phyloP scores from a whole-genome alignment of 1,284 basidiomycete species.

The Austroboletus olivaceoglutinosus region DNA sequence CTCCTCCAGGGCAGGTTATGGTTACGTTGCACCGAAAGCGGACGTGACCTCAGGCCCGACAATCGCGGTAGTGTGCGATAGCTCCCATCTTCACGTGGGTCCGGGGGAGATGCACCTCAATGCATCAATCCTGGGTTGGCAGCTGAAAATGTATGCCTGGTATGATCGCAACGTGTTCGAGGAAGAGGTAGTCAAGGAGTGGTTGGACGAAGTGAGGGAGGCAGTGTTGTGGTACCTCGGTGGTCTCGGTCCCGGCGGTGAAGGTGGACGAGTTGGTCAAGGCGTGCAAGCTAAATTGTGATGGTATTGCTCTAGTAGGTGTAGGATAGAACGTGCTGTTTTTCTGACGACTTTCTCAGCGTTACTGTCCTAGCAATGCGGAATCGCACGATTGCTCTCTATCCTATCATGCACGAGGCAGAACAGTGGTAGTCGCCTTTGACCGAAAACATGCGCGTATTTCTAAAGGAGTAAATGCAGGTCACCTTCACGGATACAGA shows the following conservation, averaged over 20 bases:
- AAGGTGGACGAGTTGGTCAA: neutral
- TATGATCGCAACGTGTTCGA: constrained; percentile 46
- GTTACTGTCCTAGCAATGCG: no score
- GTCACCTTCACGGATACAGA: no score
- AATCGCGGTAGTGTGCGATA: constrained; percentile 9
- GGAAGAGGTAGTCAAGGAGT: constrained; percentile 37
- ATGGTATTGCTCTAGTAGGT: neutral
- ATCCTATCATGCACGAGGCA: no score
- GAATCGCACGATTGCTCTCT: no score
- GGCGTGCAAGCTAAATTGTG: neutral
- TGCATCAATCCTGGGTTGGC: constrained; percentile 23
- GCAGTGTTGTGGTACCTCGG: constrained; percentile 42
- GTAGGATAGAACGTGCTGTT: no score
- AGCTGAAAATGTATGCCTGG: constrained; percentile 34
- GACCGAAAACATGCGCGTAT: no score
- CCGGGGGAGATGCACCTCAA: constrained; percentile 50
- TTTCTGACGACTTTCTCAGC: no score
- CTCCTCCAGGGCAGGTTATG: neutral
- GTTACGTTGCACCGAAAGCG: neutral
- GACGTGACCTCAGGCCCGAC: neutral
- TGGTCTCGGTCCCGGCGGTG: neutral
- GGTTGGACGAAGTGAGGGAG: constrained; percentile 41
- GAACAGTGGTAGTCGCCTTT: no score
- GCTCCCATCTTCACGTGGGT: constrained; percentile 39
- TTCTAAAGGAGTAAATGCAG: no score